Conservation (phyloP, 2,329 filamentous ascomycete genomes). For the Paramyrothecium roridum region DNA sequence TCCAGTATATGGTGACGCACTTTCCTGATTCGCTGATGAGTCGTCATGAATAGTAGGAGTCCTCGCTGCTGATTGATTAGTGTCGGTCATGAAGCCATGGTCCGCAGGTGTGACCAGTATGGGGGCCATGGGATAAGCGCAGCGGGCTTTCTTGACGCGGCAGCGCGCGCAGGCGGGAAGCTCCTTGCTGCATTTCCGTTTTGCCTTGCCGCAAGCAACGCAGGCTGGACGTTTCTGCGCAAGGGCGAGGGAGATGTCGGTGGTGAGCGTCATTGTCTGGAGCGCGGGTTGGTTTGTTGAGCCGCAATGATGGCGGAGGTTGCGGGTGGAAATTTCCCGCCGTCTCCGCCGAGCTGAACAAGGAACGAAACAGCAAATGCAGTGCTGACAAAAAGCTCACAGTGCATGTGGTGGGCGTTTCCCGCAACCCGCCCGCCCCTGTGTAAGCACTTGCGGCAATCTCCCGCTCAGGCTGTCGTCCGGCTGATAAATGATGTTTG, state of each 20-base stretch:
- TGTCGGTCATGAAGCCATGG: not conserved
- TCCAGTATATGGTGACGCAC: too few relatives aligned
- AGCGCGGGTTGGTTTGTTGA: not conserved
- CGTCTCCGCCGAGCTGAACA: not conserved
- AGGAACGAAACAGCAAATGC: not conserved
- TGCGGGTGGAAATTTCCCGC: not conserved
- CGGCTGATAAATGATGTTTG: not conserved
- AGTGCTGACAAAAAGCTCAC: not conserved
- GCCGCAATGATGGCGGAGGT: not conserved
- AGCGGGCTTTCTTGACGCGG: not conserved
- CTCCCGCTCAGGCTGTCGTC: not conserved
- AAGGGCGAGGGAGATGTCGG: not conserved
- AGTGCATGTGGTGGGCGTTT: not conserved
- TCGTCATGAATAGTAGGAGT: too few relatives aligned
- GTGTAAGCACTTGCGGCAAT: not conserved
- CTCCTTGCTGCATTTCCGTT: conserved; percentile 3
- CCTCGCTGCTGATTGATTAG: not conserved
- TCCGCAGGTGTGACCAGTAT: not conserved
- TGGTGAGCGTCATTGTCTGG: not conserved
- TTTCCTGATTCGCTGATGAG: too few relatives aligned
- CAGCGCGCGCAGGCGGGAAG: conserved; percentile 2
- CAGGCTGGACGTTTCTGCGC: conserved; percentile 1
- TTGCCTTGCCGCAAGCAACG: conserved; percentile 1
- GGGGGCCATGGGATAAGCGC: not conserved
- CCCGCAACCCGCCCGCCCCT: not conserved